Base-by-base conservation (phyloP, 805 yeast species). In the Candida awuae region DNA sequence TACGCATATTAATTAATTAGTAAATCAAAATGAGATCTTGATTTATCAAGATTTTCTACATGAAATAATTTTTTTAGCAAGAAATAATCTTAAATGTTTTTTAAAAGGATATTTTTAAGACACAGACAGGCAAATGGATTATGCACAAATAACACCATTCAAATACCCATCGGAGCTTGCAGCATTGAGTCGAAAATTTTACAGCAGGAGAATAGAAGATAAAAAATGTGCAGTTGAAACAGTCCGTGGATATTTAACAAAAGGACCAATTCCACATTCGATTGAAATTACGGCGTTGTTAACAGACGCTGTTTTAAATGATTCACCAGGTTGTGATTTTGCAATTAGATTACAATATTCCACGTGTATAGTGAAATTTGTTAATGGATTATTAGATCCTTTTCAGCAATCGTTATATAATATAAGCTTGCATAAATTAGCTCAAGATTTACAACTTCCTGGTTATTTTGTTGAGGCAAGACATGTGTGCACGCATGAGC, bases 401-500 rank as follows among this genome's bases (percentile, higher is more conserved):
- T 71, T 71, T 35, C 98, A 92, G 58, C 84, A 79, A 50, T 74
- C 87, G 1, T 73, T 69, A 32, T 80, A 63, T 54, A 96, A 95
- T 0, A 72, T 82, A 13, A 88, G 97, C 6, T 62, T 92, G 49
- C 81, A 82, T 45, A 68, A 70, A 6, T 60, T 92, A 18, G 97
- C 97, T 1, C 70, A 65, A 38, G 70, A 71, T 32, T 59, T 84
- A 17, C 71, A 74, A 1, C 63, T 92, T 18, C 95, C 97, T 0
- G 67, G 79, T 23, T 73, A 72, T 52, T 86, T 92, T 58, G 98
- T 92, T 1, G 98, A 92, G 53, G 55, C 86, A 22, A 68, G 98
- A 40, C 97, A 92, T 58, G 73, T 75, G 51, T 88, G 94, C 4
- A 90, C 98, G 0, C 98, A 92, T 58, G 97, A 90, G 51, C 64